These are phyloP conservation scores for Dactylellina sp. DNA, from an alignment of 2,329 filamentous ascomycete species.

Conservation along the genomic window DNA sequence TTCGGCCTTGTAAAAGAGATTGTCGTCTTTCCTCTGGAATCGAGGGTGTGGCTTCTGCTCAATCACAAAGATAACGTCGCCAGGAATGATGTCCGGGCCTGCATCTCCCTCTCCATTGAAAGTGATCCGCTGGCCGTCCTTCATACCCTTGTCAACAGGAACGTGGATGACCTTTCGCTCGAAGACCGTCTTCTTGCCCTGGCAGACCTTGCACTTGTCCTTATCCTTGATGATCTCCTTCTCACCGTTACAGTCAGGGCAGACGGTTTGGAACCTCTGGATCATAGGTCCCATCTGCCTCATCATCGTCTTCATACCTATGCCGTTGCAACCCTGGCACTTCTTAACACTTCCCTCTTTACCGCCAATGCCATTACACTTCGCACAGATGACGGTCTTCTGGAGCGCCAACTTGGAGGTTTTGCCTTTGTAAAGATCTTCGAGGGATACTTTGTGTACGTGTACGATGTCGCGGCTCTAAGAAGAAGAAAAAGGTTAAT, in stretches of 20 bases:
- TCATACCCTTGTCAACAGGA: slow-evolving; percentile 93
- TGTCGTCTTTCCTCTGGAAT: slow-evolving; percentile 96
- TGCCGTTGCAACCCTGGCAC: slow-evolving; percentile 88
- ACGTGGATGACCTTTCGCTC: slow-evolving; percentile 99
- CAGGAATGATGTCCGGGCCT: slow-evolving; percentile 88
- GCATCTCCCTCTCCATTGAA: slow-evolving; percentile 98
- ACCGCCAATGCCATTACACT: slow-evolving; percentile 92
- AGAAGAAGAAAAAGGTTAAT: slow-evolving; percentile 11
- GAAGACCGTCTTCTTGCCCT: slow-evolving; percentile 96
- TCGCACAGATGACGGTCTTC: slow-evolving; percentile 95
- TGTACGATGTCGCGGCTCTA: slow-evolving; percentile 96
- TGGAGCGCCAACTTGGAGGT: slow-evolving; percentile 96
- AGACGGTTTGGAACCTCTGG: slow-evolving; percentile 98
- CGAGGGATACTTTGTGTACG: slow-evolving; percentile 96
- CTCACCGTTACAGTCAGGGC: slow-evolving; percentile 97
- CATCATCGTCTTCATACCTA: slow-evolving; percentile 99
- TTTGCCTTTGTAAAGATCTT: slow-evolving; percentile 98
- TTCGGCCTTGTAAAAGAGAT: slow-evolving; percentile 92
- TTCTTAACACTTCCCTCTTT: slow-evolving; percentile 98
- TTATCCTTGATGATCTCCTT: slow-evolving; percentile 96
- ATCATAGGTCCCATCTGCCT: slow-evolving; percentile 99
- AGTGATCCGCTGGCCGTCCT: slow-evolving; percentile 93
- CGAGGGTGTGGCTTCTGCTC: slow-evolving; percentile 98
- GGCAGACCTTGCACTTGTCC: slow-evolving; percentile 96
- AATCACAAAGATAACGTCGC: slow-evolving; percentile 98